Conservation (phyloP, 495 filamentous ascomycete genomes). For the Penicillium salamii region DNA sequence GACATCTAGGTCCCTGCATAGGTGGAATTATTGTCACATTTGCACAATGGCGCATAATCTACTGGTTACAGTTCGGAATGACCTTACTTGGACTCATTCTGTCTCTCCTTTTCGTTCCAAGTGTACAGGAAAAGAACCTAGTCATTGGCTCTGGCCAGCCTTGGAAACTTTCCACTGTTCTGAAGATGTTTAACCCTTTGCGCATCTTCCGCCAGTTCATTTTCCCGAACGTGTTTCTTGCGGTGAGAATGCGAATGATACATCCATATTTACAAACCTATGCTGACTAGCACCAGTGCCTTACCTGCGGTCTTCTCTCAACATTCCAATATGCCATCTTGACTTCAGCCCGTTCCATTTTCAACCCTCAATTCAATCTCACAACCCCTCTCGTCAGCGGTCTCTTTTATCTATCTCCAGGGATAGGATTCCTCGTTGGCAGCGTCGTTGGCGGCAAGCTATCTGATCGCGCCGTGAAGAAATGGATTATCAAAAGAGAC, state of each 20-base stretch:
- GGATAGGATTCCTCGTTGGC: slow-evolving; percentile 65
- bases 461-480: slow-evolving; percentile 63
- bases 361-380: slow-evolving; percentile 71
- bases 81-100: slow-evolving; percentile 38
- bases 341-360: slow-evolving; percentile 68
- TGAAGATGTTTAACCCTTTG: slow-evolving; percentile 39
- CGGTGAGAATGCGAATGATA: slow-evolving; percentile 21
- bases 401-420: slow-evolving; percentile 75
- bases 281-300: slow-evolving; percentile 31
- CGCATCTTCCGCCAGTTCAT: slow-evolving; percentile 33
- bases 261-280: not conserved
- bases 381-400: slow-evolving; percentile 64
- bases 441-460: slow-evolving; percentile 68
- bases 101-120: slow-evolving; percentile 40
- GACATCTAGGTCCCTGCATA: slow-evolving; percentile 38
- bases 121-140: slow-evolving; percentile 19
- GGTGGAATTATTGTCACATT: slow-evolving; percentile 57
- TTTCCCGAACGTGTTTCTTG: slow-evolving; percentile 42
- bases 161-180: slow-evolving; percentile 6
- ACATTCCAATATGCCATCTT: slow-evolving; percentile 72
- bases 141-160: not conserved
- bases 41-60: slow-evolving; percentile 53
- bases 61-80: slow-evolving; percentile 57
- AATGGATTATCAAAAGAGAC: slow-evolving; percentile 54
- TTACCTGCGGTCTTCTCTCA: slow-evolving; percentile 62